Conservation (phyloP, 106 monocot species). For the Amphibolis antarctica region DNA sequence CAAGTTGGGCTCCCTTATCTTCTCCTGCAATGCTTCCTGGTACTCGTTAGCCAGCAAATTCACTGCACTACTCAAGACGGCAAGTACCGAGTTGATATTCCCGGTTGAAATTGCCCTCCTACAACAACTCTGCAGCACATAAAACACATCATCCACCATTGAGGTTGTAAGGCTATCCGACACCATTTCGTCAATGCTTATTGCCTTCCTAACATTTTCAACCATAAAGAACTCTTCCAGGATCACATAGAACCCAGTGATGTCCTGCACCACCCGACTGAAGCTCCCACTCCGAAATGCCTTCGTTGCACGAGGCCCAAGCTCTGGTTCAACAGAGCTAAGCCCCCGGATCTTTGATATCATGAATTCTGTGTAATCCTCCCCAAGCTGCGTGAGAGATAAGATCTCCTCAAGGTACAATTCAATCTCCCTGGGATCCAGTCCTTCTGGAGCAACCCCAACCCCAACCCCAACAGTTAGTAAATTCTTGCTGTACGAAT, state of each 20-base stretch:
- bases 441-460: conserved; percentile 20
- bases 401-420: conserved; percentile 85
- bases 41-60: conserved; percentile 83
- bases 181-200: conserved; percentile 70
- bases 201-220: conserved; percentile 96
- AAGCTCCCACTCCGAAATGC: conserved; percentile 67
- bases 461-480: conserved; percentile 32
- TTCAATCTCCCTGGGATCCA: conserved; percentile 89
- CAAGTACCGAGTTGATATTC: conserved; percentile 78
- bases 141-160: conserved; percentile 96
- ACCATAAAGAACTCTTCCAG: conserved; percentile 99
- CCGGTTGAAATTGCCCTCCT: conserved; percentile 73
- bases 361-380: conserved; percentile 97
- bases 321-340: conserved; percentile 52
- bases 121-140: conserved; percentile 91
- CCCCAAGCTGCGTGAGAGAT: conserved; percentile 66
- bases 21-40: conserved; percentile 82
- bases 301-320: conserved; percentile 55
- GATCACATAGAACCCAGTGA: conserved; percentile 88
- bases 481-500: conserved; percentile 76
- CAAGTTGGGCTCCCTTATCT: conserved; percentile 82
- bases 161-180: conserved; percentile 75
- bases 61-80: conserved; percentile 61
- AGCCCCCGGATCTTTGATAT: conserved; percentile 67
- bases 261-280: conserved; percentile 65